Base-by-base conservation (phyloP, 2,329 filamentous ascomycete species). In the Penicillium aurantiogriseum region DNA sequence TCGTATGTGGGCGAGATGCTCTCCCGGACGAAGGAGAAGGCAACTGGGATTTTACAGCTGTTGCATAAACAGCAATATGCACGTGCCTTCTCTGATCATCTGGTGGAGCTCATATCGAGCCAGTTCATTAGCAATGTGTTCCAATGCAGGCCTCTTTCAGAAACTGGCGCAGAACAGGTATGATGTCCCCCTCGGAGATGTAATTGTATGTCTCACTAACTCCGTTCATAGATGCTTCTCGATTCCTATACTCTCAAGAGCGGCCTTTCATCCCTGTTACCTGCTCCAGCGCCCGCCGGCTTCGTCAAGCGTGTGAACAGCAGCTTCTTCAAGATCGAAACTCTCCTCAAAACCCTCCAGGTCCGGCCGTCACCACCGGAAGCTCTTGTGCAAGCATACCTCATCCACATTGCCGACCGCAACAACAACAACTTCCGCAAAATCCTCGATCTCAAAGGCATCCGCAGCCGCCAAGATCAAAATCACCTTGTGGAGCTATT, bases 371-470 rank as follows among this genome's bases (percentile, higher is more conserved):
- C 89, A 5, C 94, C 94, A 0, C 90, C 93, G 0, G 94, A 99
- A 79, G 93, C 91, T 2, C 85, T 99, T 4, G 92, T 99, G 0
- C 93, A 97, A 77, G 94, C 94, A 35, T 99, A 99, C 73, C 86
- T 99, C 35, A 96, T 97, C 74, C 94, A 97, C 77, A 94, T 99
- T 63, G 92, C 86, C 64, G 94, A 99, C 79, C 88, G 90, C 55
- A 96, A 89, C 62, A 94, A 97, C 72, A 85, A 86, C 68, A 99
- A 99, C 77, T 99, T 99, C 83, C 88, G 88, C 71, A 97, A 97
- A 77, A 89, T 99, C 58, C 85, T 99, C 45, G 94, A 99, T 50
- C 83, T 99, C 62, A 99, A 99, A 75, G 94, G 94, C 46, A 88
- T 99, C 58, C 85, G 88, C 54, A 79, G 79, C 61, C 93, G 92